Conservation (phyloP, 108 stramenopile species). For the Nitzschia palea region DNA sequence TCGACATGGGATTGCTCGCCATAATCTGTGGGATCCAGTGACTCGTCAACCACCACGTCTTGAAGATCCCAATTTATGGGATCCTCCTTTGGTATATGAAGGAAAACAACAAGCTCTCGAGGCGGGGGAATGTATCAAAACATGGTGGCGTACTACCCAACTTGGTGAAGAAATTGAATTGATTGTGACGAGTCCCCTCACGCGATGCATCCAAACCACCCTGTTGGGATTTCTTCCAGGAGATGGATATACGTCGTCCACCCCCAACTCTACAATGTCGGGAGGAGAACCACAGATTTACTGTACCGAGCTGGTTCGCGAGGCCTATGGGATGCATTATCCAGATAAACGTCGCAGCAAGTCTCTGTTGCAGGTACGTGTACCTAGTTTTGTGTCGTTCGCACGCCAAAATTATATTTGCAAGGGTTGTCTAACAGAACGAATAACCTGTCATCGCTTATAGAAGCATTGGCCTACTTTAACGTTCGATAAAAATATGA, state of each 20-base stretch:
- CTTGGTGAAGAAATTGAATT: constrained; percentile 19
- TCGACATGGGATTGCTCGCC: constrained; percentile 73
- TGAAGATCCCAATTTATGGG: constrained; percentile 45
- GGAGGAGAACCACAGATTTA: constrained; percentile 34
- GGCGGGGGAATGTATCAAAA: constrained; percentile 17
- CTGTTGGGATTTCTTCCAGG: constrained; percentile 58
- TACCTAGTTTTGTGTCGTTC: no score
- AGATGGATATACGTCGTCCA: constrained; percentile 31
- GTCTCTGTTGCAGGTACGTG: constrained; percentile 47
- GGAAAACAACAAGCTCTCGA: constrained; percentile 59
- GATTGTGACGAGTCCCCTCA: constrained; percentile 46
- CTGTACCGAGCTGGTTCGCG: constrained; percentile 63
- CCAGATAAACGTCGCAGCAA: constrained; percentile 46
- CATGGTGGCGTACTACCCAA: constrained; percentile 27
- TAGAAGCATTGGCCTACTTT: constrained; percentile 53
- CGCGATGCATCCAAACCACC: constrained; percentile 76
- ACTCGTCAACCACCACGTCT: constrained; percentile 46
- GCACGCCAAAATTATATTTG: no score
- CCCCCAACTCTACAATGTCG: background rate
- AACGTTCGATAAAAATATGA: constrained; percentile 48
- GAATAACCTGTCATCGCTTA: background rate
- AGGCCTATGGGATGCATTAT: constrained; percentile 79
- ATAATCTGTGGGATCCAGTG: constrained; percentile 55
- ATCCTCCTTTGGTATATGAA: constrained; percentile 60
- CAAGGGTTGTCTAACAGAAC: background rate